Evolutionary conservation across 1,284 basidiomycete genomes (phyloP).

Genomic region (Trichosporon ovoides): DNA sequence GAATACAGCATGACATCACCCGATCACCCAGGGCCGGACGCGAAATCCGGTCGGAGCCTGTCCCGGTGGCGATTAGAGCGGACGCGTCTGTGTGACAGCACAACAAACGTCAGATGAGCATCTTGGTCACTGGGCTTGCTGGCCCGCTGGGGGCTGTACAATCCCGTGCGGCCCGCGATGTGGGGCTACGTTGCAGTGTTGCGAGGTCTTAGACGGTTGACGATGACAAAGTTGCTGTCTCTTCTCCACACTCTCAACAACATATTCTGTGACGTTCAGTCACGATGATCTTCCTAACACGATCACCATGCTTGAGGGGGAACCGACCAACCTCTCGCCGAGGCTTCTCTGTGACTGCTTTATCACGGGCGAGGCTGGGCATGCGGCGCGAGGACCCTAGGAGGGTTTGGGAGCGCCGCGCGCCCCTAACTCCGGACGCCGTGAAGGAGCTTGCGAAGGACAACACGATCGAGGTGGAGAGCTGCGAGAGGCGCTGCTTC

Average conservation of each 20-base stretch:
- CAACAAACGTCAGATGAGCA: neutral
- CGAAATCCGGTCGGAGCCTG: conserved; percentile 3
- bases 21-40: neutral
- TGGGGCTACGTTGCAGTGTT: neutral
- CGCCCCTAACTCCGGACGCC: conserved; percentile 69
- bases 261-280: neutral
- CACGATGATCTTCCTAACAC: neutral
- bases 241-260: neutral
- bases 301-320: neutral
- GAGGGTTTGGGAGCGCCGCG: conserved; percentile 80
- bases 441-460: conserved; percentile 55
- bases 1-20: neutral
- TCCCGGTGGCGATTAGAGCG: neutral
- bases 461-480: conserved; percentile 47
- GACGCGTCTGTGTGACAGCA: neutral
- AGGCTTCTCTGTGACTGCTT: neutral
- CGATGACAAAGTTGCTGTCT: neutral
- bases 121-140: neutral
- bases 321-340: neutral
- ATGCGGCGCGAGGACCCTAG: conserved; percentile 71
- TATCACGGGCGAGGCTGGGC: conserved; percentile 52
- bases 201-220: neutral
- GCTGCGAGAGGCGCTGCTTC: conserved; percentile 67
- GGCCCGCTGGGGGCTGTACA: neutral
- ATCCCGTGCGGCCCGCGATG: neutral